Conservation (phyloP, 2,329 filamentous ascomycete genomes). For the Leptographium galeiforme region DNA sequence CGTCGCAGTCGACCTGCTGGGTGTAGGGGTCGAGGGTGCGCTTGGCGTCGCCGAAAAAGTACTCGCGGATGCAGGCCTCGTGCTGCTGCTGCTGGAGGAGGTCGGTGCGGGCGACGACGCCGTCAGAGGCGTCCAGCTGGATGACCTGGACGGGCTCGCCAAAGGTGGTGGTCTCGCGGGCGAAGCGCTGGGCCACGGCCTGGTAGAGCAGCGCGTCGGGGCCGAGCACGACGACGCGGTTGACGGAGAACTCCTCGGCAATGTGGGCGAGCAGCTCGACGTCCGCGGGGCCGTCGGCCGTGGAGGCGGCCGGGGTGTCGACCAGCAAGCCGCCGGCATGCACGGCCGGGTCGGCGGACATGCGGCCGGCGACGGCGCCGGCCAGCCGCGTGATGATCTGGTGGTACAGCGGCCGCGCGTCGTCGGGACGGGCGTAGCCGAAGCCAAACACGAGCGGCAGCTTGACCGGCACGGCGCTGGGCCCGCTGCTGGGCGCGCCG, state of each 20-base stretch:
- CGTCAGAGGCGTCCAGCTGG: constrained; percentile 71
- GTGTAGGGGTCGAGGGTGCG: constrained; percentile 76
- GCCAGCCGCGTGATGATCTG: constrained; percentile 64
- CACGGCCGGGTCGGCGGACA: constrained; percentile 62
- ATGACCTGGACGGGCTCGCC: constrained; percentile 64
- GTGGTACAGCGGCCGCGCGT: constrained; percentile 60
- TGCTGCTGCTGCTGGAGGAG: constrained; percentile 59
- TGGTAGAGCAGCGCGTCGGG: constrained; percentile 54
- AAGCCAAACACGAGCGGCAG: constrained; percentile 85
- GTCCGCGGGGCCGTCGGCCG: constrained; percentile 18
- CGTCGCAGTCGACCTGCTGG: constrained; percentile 66
- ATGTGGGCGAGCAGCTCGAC: constrained; percentile 75
- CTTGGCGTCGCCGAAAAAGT: constrained; percentile 79
- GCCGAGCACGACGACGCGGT: constrained; percentile 69
- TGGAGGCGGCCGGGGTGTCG: constrained; percentile 61
- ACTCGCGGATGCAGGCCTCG: constrained; percentile 71
- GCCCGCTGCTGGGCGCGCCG: constrained; percentile 78
- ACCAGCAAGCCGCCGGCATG: constrained; percentile 69
- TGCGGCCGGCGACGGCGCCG: constrained; percentile 60
- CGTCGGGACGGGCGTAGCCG: constrained; percentile 59
- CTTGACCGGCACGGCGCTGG: constrained; percentile 79
- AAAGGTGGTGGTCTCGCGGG: constrained; percentile 35
- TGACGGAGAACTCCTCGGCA: constrained; percentile 51
- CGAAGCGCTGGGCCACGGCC: constrained; percentile 60
- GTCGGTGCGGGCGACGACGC: constrained; percentile 65